Base-by-base conservation (phyloP, 768 basidiomycete species). In the Boletus insuetus region DNA sequence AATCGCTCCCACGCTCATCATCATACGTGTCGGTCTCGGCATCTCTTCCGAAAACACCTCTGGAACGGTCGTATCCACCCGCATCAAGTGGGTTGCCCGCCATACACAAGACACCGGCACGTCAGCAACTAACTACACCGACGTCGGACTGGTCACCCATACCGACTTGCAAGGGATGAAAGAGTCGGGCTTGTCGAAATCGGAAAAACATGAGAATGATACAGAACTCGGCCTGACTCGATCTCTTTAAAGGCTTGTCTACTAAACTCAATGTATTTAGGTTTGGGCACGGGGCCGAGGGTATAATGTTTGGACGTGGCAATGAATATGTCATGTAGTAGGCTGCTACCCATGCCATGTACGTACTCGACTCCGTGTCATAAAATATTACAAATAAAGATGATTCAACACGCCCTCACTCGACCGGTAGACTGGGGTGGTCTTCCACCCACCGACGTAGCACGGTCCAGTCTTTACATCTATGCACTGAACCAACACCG, bases 1-100 rank as follows among this genome's bases (percentile, higher is more conserved):
- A 13, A 72, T 72, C 45, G 71, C 67, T 32, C 70, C 72, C 19
- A 74, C 73, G 4, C 61, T 73, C 8, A 73, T 73, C 61, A 67
- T 74, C 41, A 71, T 73, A 29, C 68, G 73, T 12, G 73, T 73
- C 3, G 64, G 57, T 20, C 62, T 73, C 12, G 72, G 72, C 9
- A 53, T 69, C 16, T 69, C 69, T 8, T 57, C 69, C 14, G 69
- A 71, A 34, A 47, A 69, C 4, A 37, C 55, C 5, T 53, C 58
- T 20, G 56, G 40, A 31, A 32, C 45, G 11, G 54, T 49, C 45
- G 22, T 37, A 34, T 68, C 68, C 43, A 71, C 68, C 1, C 58
- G 53, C 37, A 59, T 71, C 17, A 64, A 58, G 10, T 69, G 68
- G 68, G 31, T 58, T 6, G 51, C 47, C 9, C 63, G 49, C 11